Evolutionary conservation across 2,329 filamentous ascomycete genomes (phyloP).

Genomic region (Claviceps pazoutovae): DNA sequence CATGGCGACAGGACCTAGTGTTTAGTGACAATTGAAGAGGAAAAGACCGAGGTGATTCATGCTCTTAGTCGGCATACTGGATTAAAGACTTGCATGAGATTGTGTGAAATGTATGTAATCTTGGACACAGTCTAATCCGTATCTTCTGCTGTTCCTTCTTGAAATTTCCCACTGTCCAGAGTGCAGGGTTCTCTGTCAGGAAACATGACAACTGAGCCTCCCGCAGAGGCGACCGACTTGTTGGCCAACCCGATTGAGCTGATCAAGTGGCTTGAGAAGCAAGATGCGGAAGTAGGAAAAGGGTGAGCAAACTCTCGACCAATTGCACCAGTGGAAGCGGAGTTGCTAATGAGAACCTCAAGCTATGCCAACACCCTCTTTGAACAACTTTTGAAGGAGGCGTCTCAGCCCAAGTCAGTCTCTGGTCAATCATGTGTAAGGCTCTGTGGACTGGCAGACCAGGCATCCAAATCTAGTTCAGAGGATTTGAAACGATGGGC

Average conservation of each 20-base stretch:
- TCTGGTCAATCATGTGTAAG: conserved; percentile 43
- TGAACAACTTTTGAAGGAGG: conserved; percentile 31
- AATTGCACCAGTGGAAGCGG: neutral
- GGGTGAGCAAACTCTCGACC: conserved; percentile 18
- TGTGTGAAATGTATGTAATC: conserved; percentile 2
- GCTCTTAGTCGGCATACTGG: no score
- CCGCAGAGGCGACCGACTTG: conserved; percentile 17
- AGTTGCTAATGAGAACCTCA: conserved; percentile 3
- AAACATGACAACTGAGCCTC: conserved; percentile 10
- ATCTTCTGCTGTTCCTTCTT: neutral
- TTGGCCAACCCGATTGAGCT: conserved; percentile 23
- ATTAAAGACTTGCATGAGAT: neutral
- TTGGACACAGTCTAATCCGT: neutral
- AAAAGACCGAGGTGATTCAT: neutral
- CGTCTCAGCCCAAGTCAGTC: conserved; percentile 38
- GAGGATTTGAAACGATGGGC: conserved; percentile 31
- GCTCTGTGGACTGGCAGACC: conserved; percentile 48
- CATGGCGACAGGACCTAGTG: no score
- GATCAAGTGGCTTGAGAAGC: conserved; percentile 30
- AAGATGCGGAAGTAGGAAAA: conserved; percentile 19
- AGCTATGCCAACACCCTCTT: conserved; percentile 29
- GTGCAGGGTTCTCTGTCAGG: neutral
- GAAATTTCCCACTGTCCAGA: neutral
- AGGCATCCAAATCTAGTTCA: conserved; percentile 37
- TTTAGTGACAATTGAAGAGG: no score